These are phyloP conservation scores for Russula virescens DNA, from an alignment of 768 basidiomycete species.

Conservation along the genomic window DNA sequence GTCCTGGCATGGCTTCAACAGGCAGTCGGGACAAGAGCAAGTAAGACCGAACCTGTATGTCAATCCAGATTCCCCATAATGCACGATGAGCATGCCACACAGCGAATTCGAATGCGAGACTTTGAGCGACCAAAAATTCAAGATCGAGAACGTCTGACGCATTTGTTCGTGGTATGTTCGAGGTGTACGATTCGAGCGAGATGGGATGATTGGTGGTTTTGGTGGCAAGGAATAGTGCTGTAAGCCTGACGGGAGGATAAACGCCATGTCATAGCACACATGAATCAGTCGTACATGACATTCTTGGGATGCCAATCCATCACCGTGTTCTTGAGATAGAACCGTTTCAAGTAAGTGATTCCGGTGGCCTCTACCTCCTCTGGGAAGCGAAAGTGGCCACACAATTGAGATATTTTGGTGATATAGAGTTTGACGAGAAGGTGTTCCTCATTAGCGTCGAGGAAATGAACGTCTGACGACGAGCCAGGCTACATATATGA, in stretches of 20 bases:
- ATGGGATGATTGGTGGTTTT: slow-evolving; percentile 97
- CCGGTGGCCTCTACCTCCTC: slow-evolving; percentile 94
- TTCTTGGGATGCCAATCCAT: slow-evolving; percentile 99
- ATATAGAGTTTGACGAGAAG: slow-evolving; percentile 86
- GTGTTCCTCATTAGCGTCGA: slow-evolving; percentile 77
- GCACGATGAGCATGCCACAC: slow-evolving; percentile 89
- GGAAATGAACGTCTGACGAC: slow-evolving; percentile 65
- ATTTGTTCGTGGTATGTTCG: slow-evolving; percentile 74
- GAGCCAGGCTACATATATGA: slow-evolving; percentile 53
- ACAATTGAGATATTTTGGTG: slow-evolving; percentile 79
- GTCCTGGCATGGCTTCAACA: slow-evolving; percentile 38
- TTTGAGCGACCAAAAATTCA: slow-evolving; percentile 95
- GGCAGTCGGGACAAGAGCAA: slow-evolving; percentile 11
- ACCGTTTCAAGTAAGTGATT: slow-evolving; percentile 87
- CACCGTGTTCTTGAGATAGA: slow-evolving; percentile 95
- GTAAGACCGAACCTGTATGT: slow-evolving; percentile 61
- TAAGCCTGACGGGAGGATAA: slow-evolving; percentile 57
- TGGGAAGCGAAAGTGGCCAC: slow-evolving; percentile 79
- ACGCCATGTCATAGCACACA: neutral
- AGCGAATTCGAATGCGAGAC: slow-evolving; percentile 89
- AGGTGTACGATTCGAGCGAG: slow-evolving; percentile 77
- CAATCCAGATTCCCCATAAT: slow-evolving; percentile 83
- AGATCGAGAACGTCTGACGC: slow-evolving; percentile 86
- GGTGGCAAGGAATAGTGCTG: slow-evolving; percentile 88
- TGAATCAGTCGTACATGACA: slow-evolving; percentile 67